A percentile compares a stretch with the other conserved stretches of the same genome.
Evolutionary conservation across 1,139 yeast genomes (phyloP).

Genomic region (Yamadazyma diddensiae): DNA sequence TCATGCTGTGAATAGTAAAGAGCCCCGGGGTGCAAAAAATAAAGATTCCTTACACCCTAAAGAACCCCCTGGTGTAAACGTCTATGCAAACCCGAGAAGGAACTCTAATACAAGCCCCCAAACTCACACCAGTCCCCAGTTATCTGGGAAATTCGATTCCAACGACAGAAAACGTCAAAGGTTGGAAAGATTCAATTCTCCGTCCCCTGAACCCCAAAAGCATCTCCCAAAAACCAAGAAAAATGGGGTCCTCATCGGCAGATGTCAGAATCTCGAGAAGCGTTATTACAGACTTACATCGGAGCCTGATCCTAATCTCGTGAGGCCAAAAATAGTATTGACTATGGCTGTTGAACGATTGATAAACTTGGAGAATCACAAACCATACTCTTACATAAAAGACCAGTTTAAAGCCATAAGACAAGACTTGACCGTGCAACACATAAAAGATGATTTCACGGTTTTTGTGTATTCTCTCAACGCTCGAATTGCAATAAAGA

Average conservation of each 20-base stretch:
- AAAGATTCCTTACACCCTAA: no score
- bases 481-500: slow-evolving; percentile 81
- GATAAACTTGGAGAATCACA: slow-evolving; percentile 41
- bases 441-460: slow-evolving; percentile 75
- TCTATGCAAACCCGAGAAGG: no score
- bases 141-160: slow-evolving; percentile 21
- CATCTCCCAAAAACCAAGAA: neutral
- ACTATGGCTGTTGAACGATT: slow-evolving; percentile 57
- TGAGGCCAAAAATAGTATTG: slow-evolving; percentile 68
- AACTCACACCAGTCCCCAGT: neutral
- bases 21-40: no score
- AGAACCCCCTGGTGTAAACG: no score
- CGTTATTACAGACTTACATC: slow-evolving; percentile 81
- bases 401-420: slow-evolving; percentile 90
- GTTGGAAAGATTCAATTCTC: slow-evolving; percentile 46
- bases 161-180: slow-evolving; percentile 43
- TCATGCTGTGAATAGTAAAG: no score
- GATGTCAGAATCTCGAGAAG: slow-evolving; percentile 66
- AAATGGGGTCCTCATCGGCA: slow-evolving; percentile 50
- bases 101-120: no score
- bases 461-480: slow-evolving; percentile 80
- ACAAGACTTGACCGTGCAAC: slow-evolving; percentile 93
- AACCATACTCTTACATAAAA: slow-evolving; percentile 71
- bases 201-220: neutral
- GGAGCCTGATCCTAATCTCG: slow-evolving; percentile 82